phyloP scores from a whole-genome alignment of 2,329 filamentous ascomycete species.

The Moelleriella libera region DNA sequence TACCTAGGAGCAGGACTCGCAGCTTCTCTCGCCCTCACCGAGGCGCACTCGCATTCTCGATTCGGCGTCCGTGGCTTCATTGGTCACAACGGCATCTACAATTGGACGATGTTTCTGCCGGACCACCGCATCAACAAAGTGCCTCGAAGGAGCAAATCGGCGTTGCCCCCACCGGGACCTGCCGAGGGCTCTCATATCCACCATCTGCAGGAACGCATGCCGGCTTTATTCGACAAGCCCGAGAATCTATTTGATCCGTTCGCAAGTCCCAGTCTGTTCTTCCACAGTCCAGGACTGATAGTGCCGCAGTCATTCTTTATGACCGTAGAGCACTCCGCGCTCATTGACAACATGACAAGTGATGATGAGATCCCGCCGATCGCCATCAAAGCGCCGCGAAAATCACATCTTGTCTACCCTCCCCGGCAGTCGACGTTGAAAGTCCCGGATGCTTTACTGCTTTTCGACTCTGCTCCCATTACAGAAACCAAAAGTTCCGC shows the following conservation, averaged over 20 bases:
- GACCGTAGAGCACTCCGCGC: slow-evolving; percentile 14
- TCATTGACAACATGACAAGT: slow-evolving; percentile 11
- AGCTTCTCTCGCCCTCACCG: slow-evolving; percentile 41
- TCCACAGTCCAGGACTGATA: slow-evolving; percentile 34
- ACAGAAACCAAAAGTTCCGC: slow-evolving; percentile 1
- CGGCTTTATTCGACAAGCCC: slow-evolving; percentile 32
- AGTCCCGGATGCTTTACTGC: slow-evolving; percentile 33
- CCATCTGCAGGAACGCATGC: slow-evolving; percentile 19
- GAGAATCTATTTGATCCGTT: slow-evolving; percentile 43
- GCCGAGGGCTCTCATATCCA: slow-evolving; percentile 21
- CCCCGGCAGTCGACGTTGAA: slow-evolving; percentile 29
- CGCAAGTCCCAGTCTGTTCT: slow-evolving; percentile 43
- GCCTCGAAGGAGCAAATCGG: slow-evolving; percentile 6
- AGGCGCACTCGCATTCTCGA: slow-evolving; percentile 26
- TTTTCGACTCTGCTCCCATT: slow-evolving; percentile 25
- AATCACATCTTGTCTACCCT: slow-evolving; percentile 32
- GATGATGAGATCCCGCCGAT: slow-evolving; percentile 4
- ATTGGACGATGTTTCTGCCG: slow-evolving; percentile 48
- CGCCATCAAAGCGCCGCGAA: slow-evolving; percentile 18
- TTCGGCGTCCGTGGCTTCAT: slow-evolving; percentile 39
- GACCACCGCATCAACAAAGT: slow-evolving; percentile 30
- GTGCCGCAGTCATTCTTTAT: slow-evolving; percentile 29
- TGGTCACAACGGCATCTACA: slow-evolving; percentile 46
- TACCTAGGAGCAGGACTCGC: slow-evolving; percentile 44
- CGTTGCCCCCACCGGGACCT: slow-evolving; percentile 8